phyloP scores from a whole-genome alignment of 345 rosid genomes.

The Balakata baccata region DNA sequence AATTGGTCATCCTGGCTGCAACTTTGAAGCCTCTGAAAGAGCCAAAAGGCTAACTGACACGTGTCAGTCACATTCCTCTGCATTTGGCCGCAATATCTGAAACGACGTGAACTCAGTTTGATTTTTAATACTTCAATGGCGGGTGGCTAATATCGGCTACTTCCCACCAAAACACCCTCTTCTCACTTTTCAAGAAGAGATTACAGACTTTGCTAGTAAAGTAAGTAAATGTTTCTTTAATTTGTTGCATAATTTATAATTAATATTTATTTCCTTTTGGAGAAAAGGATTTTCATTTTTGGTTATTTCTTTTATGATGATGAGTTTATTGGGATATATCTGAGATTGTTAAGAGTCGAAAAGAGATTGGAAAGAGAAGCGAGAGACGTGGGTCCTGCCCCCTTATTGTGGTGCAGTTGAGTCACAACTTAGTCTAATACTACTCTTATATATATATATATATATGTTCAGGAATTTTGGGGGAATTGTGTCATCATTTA shows the following conservation, averaged over 20 bases:
- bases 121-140: conserved; percentile 19
- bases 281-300: too few relatives aligned
- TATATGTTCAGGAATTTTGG: conserved; percentile 45
- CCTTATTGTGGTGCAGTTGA: conserved; percentile 44
- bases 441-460: conserved; percentile 6
- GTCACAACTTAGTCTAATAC: conserved; percentile 44
- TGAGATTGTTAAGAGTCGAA: conserved; percentile 11
- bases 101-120: conserved; percentile 35
- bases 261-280: background rate
- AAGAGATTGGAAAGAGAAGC: conserved; percentile 26
- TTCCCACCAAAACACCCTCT: conserved; percentile 5
- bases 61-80: conserved; percentile 57
- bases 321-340: conserved; percentile 19
- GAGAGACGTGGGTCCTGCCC: conserved; percentile 57
- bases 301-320: background rate
- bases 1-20: conserved; percentile 37
- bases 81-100: conserved; percentile 56
- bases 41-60: conserved; percentile 29
- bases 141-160: conserved; percentile 26
- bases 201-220: conserved; percentile 2
- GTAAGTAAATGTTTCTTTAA: background rate
- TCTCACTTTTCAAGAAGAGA: conserved; percentile 21
- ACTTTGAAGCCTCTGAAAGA: conserved; percentile 5
- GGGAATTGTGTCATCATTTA: conserved; percentile 37
- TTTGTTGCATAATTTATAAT: background rate